phyloP scores from a whole-genome alignment of 352 stramenopile species.

The Heterotrichella gracilis region DNA sequence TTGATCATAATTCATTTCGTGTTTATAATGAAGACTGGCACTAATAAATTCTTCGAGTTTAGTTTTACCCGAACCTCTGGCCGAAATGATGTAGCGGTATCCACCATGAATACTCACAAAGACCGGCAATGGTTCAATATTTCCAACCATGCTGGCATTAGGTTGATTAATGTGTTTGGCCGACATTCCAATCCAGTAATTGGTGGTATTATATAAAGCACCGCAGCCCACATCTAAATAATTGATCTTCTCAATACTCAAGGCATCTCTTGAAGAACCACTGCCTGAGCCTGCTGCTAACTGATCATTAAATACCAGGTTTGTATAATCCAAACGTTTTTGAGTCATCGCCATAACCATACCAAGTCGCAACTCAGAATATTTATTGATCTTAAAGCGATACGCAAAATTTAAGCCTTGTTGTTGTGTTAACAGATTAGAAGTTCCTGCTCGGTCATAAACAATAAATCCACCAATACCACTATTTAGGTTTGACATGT shows the following conservation, averaged over 20 bases:
- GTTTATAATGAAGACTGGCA: background rate
- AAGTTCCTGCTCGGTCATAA: background rate
- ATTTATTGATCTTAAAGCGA: background rate
- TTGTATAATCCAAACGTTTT: background rate
- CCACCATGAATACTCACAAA: background rate
- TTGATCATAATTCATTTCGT: background rate
- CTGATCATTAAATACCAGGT: background rate
- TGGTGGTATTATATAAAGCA: background rate
- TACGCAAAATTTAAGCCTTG: background rate
- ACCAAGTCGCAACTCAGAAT: background rate
- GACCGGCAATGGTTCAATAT: background rate
- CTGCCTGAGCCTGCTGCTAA: background rate
- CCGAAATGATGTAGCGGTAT: background rate
- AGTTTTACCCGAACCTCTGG: background rate
- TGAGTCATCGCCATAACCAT: background rate
- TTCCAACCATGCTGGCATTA: background rate
- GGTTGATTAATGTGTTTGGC: background rate
- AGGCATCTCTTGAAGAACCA: background rate
- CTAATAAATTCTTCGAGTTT: slow-evolving; percentile 4
- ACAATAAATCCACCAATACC: background rate
- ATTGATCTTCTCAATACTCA: slow-evolving; percentile 9
- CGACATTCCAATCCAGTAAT: background rate
- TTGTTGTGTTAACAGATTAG: background rate
- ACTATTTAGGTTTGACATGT: background rate
- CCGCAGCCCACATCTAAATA: background rate